A percentile compares a stretch with the other conserved stretches of the same genome.
phyloP scores from a whole-genome alignment of 768 basidiomycete genomes.

The Russula griseocarnosa region DNA sequence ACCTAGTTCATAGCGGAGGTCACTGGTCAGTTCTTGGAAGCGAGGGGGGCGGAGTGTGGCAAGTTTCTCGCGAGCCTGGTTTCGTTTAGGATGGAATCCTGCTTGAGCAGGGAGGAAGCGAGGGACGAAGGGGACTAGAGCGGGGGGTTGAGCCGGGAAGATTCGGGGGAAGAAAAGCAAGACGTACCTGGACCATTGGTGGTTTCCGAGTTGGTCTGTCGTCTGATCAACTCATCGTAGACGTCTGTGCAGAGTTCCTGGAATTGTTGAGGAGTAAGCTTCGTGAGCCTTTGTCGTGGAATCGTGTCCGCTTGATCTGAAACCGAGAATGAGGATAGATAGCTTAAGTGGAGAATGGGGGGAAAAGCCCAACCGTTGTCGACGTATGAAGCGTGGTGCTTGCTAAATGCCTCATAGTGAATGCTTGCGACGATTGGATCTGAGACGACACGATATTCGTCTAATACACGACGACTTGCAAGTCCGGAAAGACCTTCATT shows the following conservation, averaged over 20 bases:
- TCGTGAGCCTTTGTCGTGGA: constrained; percentile 85
- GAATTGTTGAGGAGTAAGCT: constrained; percentile 91
- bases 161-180: constrained; percentile 7
- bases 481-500: constrained; percentile 83
- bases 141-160: neutral
- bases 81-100: constrained; percentile 97
- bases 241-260: constrained; percentile 98
- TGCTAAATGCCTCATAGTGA: constrained; percentile 59
- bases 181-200: constrained; percentile 70
- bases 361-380: constrained; percentile 52
- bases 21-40: constrained; percentile 92
- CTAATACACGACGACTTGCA: constrained; percentile 78
- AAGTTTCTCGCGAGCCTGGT: constrained; percentile 95
- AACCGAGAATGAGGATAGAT: neutral
- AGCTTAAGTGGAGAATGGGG: constrained; percentile 26
- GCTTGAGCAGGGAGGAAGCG: constrained; percentile 79
- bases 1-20: constrained; percentile 92
- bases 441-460: constrained; percentile 52
- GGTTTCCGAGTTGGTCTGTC: constrained; percentile 56
- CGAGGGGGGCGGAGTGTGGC: constrained; percentile 85
- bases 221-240: constrained; percentile 85
- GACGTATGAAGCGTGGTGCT: constrained; percentile 68
- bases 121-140: constrained; percentile 77
- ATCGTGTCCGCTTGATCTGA: constrained; percentile 68
- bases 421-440: constrained; percentile 11